A percentile compares a stretch with the other conserved stretches of the same genome.
phyloP scores from a whole-genome alignment of 805 yeast species.

The Cyberlindnera misumaiensis region DNA sequence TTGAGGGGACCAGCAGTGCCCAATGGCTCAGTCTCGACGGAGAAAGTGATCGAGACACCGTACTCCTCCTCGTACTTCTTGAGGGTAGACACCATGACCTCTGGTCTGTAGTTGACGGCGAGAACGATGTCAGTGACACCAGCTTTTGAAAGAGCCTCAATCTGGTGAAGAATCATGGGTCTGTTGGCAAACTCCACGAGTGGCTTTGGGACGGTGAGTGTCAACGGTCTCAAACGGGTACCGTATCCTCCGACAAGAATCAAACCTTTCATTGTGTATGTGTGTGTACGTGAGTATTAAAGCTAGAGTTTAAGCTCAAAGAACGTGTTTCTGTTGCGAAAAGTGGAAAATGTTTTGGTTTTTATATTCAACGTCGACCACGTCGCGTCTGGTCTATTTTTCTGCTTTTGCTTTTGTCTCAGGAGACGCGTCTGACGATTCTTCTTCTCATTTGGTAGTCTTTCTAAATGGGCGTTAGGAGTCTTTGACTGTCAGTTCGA shows the following conservation, averaged over 20 bases:
- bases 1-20: conserved; percentile 99
- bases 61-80: conserved; percentile 91
- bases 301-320: conserved; percentile 2
- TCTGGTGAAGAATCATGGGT: conserved; percentile 98
- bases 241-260: conserved; percentile 99
- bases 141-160: conserved; percentile 95
- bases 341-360: conserved; percentile 1
- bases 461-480: too few relatives aligned
- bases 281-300: not conserved
- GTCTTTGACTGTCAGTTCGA: too few relatives aligned
- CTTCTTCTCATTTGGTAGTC: not conserved
- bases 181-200: conserved; percentile 97
- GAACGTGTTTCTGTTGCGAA: conserved; percentile 1
- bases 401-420: not conserved
- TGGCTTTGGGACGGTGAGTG: conserved; percentile 92
- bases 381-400: not conserved
- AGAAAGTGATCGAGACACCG: conserved; percentile 92
- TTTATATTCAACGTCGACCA: not conserved
- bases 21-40: conserved; percentile 98
- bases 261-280: conserved; percentile 78
- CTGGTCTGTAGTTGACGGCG: conserved; percentile 99
- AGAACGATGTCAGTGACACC: conserved; percentile 98
- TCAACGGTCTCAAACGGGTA: conserved; percentile 98
- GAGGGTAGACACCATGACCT: conserved; percentile 94
- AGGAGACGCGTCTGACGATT: not conserved